phyloP scores from a whole-genome alignment of 805 yeast species.

The Spathaspora sp. region DNA sequence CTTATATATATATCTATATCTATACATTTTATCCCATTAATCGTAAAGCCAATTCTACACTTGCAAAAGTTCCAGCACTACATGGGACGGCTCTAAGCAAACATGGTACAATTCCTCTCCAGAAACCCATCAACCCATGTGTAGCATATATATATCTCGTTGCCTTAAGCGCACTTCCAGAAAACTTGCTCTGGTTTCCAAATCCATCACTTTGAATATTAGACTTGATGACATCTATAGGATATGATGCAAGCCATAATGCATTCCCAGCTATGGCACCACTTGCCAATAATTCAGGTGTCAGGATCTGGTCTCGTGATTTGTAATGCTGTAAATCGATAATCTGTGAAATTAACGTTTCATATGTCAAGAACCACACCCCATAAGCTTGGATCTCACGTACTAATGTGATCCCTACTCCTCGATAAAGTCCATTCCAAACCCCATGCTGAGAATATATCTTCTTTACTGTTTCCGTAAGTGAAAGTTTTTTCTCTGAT shows the following conservation, averaged over 20 bases:
- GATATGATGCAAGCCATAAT: constrained; percentile 56
- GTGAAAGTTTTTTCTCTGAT: constrained; percentile 24
- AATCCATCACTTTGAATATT: constrained; percentile 53
- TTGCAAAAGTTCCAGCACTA: constrained; percentile 74
- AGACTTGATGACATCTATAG: constrained; percentile 50
- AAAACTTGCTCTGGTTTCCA: constrained; percentile 39
- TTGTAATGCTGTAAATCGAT: constrained; percentile 29
- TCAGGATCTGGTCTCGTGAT: constrained; percentile 45
- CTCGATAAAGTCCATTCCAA: constrained; percentile 50
- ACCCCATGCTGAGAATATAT: constrained; percentile 44
- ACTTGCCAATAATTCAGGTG: constrained; percentile 51
- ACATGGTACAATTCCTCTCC: constrained; percentile 63
- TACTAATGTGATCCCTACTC: constrained; percentile 48
- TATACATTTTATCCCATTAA: constrained; percentile 37
- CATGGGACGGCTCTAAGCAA: constrained; percentile 60
- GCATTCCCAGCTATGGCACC: constrained; percentile 72
- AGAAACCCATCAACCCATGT: constrained; percentile 51
- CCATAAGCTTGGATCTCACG: constrained; percentile 75
- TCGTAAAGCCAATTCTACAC: constrained; percentile 66
- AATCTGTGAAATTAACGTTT: constrained; percentile 45
- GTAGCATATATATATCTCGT: constrained; percentile 34
- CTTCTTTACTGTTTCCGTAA: constrained; percentile 34
- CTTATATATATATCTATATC: not conserved
- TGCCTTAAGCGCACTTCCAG: constrained; percentile 35
- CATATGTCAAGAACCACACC: constrained; percentile 68